Percentiles rank a stretch among this genome's conserved stretches.
These are phyloP conservation scores for Trichosphaerium sp. DNA, from an alignment of 78 protist species.

Conservation along the genomic window DNA sequence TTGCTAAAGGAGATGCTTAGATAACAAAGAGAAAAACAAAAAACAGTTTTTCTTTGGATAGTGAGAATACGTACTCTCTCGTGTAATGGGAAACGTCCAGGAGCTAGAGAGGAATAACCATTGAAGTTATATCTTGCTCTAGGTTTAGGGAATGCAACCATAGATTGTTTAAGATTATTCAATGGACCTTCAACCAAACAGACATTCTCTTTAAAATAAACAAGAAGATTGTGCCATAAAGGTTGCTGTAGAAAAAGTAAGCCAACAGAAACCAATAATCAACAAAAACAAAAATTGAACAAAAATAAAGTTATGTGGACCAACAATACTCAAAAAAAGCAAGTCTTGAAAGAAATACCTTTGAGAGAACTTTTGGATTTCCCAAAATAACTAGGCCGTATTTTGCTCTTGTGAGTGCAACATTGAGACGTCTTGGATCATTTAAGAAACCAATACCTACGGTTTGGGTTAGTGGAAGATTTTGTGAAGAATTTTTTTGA, in stretches of 20 bases:
- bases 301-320: background rate
- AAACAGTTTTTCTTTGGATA: too few relatives aligned
- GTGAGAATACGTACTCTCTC: too few relatives aligned
- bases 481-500: too few relatives aligned
- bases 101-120: too few relatives aligned
- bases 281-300: background rate
- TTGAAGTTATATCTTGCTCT: too few relatives aligned
- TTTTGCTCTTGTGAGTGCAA: slow-evolving; percentile 97
- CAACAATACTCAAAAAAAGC: background rate
- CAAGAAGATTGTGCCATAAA: slow-evolving; percentile 93
- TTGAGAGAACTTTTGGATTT: slow-evolving; percentile 84
- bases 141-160: slow-evolving; percentile 34
- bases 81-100: too few relatives aligned
- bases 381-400: slow-evolving; percentile 96
- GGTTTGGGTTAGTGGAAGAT: too few relatives aligned
- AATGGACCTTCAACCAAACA: slow-evolving; percentile 92
- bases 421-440: slow-evolving; percentile 98
- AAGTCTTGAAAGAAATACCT: slow-evolving; percentile 10
- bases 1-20: too few relatives aligned
- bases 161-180: slow-evolving; percentile 36
- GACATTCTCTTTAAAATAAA: slow-evolving; percentile 74
- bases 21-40: too few relatives aligned
- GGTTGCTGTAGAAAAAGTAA: slow-evolving; percentile 26
- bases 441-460: slow-evolving; percentile 97
- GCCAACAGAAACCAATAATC: background rate